These are phyloP conservation scores for Grosmannia huntii DNA, from an alignment of 2,329 filamentous ascomycete species.

Conservation along the genomic window DNA sequence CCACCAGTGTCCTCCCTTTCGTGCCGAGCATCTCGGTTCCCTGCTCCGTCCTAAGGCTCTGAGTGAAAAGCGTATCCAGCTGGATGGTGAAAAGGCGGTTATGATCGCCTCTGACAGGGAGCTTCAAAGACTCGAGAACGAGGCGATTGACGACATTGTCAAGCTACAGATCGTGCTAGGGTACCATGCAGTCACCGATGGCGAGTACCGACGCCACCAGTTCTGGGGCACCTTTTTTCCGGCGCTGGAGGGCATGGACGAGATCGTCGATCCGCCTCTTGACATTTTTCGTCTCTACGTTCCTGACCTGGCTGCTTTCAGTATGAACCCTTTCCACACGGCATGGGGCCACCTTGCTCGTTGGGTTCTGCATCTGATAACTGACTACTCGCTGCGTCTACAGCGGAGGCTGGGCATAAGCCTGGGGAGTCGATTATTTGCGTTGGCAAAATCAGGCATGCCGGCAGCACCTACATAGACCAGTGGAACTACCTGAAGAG, in stretches of 20 bases:
- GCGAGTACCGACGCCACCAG: constrained; percentile 38
- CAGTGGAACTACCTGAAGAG: constrained; percentile 29
- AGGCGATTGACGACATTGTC: constrained; percentile 45
- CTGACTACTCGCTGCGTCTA: not conserved
- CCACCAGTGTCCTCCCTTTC: constrained; percentile 16
- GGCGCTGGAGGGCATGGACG: constrained; percentile 28
- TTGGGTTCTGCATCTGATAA: not conserved
- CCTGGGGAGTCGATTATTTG: constrained; percentile 33
- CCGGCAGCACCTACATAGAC: constrained; percentile 27
- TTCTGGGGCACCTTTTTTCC: constrained; percentile 23
- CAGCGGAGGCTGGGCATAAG: constrained; percentile 32
- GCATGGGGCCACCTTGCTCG: not conserved
- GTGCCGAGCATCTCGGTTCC: constrained; percentile 65
- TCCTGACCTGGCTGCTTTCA: constrained; percentile 28
- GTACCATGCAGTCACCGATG: constrained; percentile 44
- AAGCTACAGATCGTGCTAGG: constrained; percentile 45
- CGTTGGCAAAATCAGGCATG: constrained; percentile 32
- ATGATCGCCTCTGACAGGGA: constrained; percentile 25
- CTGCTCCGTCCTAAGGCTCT: constrained; percentile 56
- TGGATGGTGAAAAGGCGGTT: constrained; percentile 24
- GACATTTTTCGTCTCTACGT: constrained; percentile 26
- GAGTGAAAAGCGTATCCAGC: constrained; percentile 27
- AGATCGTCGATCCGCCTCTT: constrained; percentile 19
- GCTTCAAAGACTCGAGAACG: constrained; percentile 41
- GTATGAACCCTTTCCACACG: constrained; percentile 12